phyloP scores from a whole-genome alignment of 352 stramenopile species.

The Aphanomyces astaci region DNA sequence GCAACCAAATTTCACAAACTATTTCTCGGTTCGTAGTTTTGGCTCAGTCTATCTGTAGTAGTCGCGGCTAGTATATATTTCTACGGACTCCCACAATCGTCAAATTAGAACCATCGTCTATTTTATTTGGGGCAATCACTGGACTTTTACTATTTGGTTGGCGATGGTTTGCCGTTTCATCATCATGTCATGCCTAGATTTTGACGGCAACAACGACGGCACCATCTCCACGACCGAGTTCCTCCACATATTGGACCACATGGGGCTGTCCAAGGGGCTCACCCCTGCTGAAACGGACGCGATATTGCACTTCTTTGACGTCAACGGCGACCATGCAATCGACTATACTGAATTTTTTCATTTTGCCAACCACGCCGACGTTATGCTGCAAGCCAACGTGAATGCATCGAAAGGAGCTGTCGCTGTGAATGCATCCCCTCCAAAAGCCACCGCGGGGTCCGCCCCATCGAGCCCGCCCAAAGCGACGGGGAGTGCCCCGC shows the following conservation, averaged over 20 bases:
- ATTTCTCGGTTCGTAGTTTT: conserved; percentile 34
- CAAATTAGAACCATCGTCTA: too few relatives aligned
- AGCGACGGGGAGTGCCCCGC: neutral
- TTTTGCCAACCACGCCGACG: conserved; percentile 35
- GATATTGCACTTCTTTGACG: conserved; percentile 61
- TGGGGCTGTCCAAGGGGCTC: conserved; percentile 51
- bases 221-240: conserved; percentile 57
- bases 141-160: too few relatives aligned
- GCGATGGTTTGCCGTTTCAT: too few relatives aligned
- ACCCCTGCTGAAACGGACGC: conserved; percentile 51
- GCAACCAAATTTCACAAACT: conserved; percentile 38
- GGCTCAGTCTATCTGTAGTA: neutral
- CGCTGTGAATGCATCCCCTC: neutral
- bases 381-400: conserved; percentile 7
- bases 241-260: conserved; percentile 50
- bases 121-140: too few relatives aligned
- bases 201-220: conserved; percentile 45
- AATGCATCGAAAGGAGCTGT: neutral
- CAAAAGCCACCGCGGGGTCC: neutral
- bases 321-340: conserved; percentile 50
- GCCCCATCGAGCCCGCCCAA: conserved; percentile 2
- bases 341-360: conserved; percentile 59
- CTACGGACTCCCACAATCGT: too few relatives aligned
- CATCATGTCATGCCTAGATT: conserved; percentile 24
- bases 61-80: too few relatives aligned